These are phyloP conservation scores for Albatrellus ellisii DNA, from an alignment of 768 basidiomycete genomes.

Conservation along the genomic window DNA sequence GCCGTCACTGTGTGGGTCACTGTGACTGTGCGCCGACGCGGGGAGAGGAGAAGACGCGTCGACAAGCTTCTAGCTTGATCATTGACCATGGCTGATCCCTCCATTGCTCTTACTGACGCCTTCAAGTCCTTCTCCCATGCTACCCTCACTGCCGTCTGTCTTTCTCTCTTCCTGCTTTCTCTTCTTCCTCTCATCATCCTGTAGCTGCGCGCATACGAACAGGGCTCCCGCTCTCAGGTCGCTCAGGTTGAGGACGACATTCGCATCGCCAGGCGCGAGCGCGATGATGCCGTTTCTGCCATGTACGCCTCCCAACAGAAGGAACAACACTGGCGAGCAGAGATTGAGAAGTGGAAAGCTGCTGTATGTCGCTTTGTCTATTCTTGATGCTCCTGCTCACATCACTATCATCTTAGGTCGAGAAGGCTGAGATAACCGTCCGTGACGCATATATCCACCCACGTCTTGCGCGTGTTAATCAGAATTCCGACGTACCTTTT, in stretches of 20 bases:
- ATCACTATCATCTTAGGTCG: not conserved
- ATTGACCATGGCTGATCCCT: constrained; percentile 14
- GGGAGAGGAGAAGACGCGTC: too few species aligned
- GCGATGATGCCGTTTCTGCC: constrained; percentile 10
- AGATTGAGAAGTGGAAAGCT: constrained; percentile 12
- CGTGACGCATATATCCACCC: not conserved
- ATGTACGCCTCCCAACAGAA: constrained; percentile 6
- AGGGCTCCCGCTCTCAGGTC: constrained; percentile 8
- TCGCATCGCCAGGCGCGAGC: constrained; percentile 7
- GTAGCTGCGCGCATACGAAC: constrained; percentile 11
- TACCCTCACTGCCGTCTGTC: constrained; percentile 27
- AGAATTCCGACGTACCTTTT: not conserved
- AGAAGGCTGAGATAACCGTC: constrained; percentile 4
- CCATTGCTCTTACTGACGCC: constrained; percentile 28
- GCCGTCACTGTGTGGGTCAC: not conserved
- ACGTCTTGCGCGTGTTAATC: not conserved
- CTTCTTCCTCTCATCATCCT: not conserved
- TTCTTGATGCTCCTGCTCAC: not conserved
- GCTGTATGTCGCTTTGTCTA: constrained; percentile 6
- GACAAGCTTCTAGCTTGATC: not conserved
- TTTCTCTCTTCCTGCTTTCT: not conserved
- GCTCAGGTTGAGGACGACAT: constrained; percentile 9
- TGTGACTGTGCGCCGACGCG: too few species aligned
- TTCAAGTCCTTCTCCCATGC: constrained; percentile 28
- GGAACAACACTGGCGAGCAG: constrained; percentile 3